Evolutionary conservation across 257 asterid species (phyloP), one percentile per base, ranked within the genome.

Genomic region (Cordia subcordata): DNA sequence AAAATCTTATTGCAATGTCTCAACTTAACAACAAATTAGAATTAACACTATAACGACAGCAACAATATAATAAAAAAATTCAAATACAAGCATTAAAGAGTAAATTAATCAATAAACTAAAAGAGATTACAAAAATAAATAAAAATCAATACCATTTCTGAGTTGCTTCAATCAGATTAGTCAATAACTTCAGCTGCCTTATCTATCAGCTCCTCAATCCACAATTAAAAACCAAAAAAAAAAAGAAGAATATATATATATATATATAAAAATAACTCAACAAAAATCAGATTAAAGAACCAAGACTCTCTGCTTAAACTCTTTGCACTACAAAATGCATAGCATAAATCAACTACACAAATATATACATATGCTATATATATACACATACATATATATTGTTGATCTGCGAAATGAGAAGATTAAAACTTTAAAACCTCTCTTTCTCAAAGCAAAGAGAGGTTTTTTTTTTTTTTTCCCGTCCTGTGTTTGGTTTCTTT

Each of bases 121-220:
- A 76, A 57, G 32, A 16, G 32, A 16, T 15, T 15, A 38, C 12
- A 53, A 13, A 57, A 23, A 10, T 13, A 59, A 53, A 9, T 53
- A 5, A 52, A 65, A 10, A 79, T 17, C 32, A 64, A 52, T 52
- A 90, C 97, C 97, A 90, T 90, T 67, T 66, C 51, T n/a, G 54
- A 79, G 54, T 57, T 67, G 82, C 84, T 77, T 68, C 77, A 82
- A 75, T 67, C 85, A 80, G 94, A 86, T 86, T 88, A 82, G 78
- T 69, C 8, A 51, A 16, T 9, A 63, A 58, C 78, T 70, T 33
- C 68, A 77, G 75, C 33, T 35, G 70, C 67, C 60, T 73, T 75
- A 20, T 22, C 70, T 67, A 74, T 68, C 89, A 72, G 78, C 72
- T 62, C 62, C 33, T 55, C 17, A 59, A 23, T 55, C 49, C 53